These are phyloP conservation scores for Berkeleyomyces basicola DNA, from an alignment of 2,329 filamentous ascomycete genomes.

Conservation along the genomic window DNA sequence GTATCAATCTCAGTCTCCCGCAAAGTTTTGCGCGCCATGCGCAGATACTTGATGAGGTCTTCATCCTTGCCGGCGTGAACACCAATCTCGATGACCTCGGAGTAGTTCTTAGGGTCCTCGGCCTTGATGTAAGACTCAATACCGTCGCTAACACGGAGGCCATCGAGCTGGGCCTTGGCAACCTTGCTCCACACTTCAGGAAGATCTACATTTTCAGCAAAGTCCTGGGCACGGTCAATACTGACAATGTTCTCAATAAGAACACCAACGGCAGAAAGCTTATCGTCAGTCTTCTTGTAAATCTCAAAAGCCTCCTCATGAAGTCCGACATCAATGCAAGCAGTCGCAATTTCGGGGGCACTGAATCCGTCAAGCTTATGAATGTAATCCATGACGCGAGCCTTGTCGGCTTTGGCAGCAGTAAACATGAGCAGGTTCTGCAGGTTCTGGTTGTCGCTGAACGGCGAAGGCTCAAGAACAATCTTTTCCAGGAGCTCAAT, in stretches of 20 bases:
- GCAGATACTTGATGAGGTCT: conserved; percentile 87
- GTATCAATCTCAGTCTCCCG: conserved; percentile 91
- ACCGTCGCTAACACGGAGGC: conserved; percentile 76
- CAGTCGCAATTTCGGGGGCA: conserved; percentile 77
- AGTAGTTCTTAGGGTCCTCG: conserved; percentile 79
- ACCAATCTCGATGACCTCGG: conserved; percentile 89
- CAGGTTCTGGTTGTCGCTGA: conserved; percentile 91
- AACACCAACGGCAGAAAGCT: conserved; percentile 72
- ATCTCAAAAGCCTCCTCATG: conserved; percentile 97
- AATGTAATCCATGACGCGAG: conserved; percentile 89
- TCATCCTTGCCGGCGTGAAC: conserved; percentile 95
- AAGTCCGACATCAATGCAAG: conserved; percentile 88
- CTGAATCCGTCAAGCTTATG: conserved; percentile 80
- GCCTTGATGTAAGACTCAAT: conserved; percentile 98
- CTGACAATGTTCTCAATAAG: conserved; percentile 93
- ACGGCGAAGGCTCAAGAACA: conserved; percentile 95
- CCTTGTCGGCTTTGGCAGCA: conserved; percentile 90
- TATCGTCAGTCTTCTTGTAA: conserved; percentile 93
- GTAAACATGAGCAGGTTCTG: conserved; percentile 96
- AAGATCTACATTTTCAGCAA: conserved; percentile 83
- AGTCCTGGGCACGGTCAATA: conserved; percentile 92
- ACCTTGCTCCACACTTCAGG: conserved; percentile 98
- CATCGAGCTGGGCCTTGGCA: conserved; percentile 92
- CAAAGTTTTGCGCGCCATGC: conserved; percentile 93
- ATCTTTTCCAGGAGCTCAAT: conserved; percentile 99